A percentile compares a stretch with the other conserved stretches of the same genome.
phyloP scores from a whole-genome alignment of 176 grass and related monocot genomes.

The Musa beccarii region DNA sequence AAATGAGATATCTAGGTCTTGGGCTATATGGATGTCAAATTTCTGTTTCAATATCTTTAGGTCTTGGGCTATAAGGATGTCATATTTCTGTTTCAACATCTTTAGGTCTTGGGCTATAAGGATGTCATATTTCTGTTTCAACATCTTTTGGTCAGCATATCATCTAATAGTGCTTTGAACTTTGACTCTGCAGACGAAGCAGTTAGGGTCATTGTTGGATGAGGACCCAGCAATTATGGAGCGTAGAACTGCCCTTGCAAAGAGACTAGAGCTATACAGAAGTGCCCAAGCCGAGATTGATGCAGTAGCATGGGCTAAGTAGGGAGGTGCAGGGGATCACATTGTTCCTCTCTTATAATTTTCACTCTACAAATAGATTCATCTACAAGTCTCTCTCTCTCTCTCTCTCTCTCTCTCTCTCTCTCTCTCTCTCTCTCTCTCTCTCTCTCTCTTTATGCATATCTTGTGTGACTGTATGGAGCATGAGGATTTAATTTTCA shows the following conservation, averaged over 20 bases:
- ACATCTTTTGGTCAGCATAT: background rate
- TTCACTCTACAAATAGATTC: background rate
- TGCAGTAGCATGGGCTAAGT: conserved; percentile 8
- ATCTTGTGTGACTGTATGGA: background rate
- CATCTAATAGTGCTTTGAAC: background rate
- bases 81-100: background rate
- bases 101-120: background rate
- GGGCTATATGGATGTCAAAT: background rate
- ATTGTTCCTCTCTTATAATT: background rate
- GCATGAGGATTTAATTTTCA: no score
- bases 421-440: no score
- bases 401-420: background rate
- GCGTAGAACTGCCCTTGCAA: conserved; percentile 4
- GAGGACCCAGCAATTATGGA: conserved; percentile 13
- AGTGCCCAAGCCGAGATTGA: conserved; percentile 4
- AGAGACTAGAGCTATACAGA: conserved; percentile 9
- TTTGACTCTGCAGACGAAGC: background rate
- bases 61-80: background rate
- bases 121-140: background rate
- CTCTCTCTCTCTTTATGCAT: background rate
- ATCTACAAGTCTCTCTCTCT: background rate
- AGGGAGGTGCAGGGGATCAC: background rate
- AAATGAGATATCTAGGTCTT: background rate
- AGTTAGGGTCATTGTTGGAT: conserved; percentile 1
- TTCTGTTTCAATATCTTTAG: background rate